Base-by-base conservation (phyloP, 176 grass and related monocot species). In the Chrysopogon serrulatus region DNA sequence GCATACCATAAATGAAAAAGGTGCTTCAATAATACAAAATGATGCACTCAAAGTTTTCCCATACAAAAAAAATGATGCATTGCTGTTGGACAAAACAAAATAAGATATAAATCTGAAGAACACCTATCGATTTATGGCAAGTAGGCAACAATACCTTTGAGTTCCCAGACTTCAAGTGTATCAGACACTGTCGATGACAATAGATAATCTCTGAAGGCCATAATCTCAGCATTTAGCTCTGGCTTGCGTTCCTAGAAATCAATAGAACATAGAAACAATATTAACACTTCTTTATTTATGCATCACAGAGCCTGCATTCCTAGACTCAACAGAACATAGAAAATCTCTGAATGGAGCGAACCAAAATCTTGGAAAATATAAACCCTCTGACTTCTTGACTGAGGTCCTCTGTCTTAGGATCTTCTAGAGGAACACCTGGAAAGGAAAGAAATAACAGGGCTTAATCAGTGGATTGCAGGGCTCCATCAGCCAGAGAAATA, bases 301-400 rank as follows among this genome's bases (percentile, higher is more conserved):
- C 64, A 82, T 72, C 79, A 83, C 21, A 83, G 10, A 59, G 54
- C 54, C 10, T 49, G 45, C 16, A 26, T 33, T 21, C 60, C 54
- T 59, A 10, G 23, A 26, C 54, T 59, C 61, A 28, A 28, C 54
- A 59, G 27, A 59, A 13, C 15, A 21, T 85, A 77, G 27, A 42
- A 82, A 77, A 47, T 48, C 23, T 70, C 28, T 78, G 28, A 78
- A 83, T 75, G 67, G 73, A 84, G 84, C 96, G 44, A 88, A 98
- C 96, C 93, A 98, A 81, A 85, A 98, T 92, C 68, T 95, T 98
- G 16, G 93, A 94, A 92, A 98, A 93, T 94, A 98, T 98, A 87
- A 98, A 95, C 44, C 96, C 96, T 83, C 91, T 90, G 68, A 95
- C 89, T 93, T 98, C 93, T 88, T 98, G 96, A 89, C 80, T 92